phyloP scores from a whole-genome alignment of 495 filamentous ascomycete genomes.

The Aspergillus panamensis region DNA sequence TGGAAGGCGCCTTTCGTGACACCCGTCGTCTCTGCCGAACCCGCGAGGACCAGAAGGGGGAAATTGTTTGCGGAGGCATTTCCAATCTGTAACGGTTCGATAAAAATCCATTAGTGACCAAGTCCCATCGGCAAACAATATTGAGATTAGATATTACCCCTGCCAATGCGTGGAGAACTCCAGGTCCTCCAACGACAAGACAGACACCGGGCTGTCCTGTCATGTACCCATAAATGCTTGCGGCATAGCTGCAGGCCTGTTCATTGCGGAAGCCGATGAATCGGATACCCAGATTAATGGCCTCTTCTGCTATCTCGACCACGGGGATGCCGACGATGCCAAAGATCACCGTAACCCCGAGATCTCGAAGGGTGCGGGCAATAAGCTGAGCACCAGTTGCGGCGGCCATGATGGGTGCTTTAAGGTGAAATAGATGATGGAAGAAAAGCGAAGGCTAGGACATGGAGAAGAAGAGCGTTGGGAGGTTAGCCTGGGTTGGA shows the following conservation, averaged over 20 bases:
- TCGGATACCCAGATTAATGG: constrained; percentile 58
- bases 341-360: constrained; percentile 58
- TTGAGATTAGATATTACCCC: constrained; percentile 39
- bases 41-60: constrained; percentile 57
- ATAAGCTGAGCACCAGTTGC: constrained; percentile 56
- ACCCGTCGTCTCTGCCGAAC: constrained; percentile 53
- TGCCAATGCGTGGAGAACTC: constrained; percentile 60
- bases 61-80: constrained; percentile 57
- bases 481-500: neutral
- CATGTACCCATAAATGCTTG: constrained; percentile 62
- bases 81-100: constrained; percentile 38
- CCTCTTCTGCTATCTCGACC: constrained; percentile 62
- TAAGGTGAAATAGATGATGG: neutral
- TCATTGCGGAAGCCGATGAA: constrained; percentile 67
- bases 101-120: no score
- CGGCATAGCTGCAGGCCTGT: constrained; percentile 62
- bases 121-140: no score
- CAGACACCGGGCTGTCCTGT: constrained; percentile 60
- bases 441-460: neutral
- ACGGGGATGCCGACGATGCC: constrained; percentile 65
- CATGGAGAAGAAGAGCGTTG: neutral
- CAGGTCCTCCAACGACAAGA: constrained; percentile 63
- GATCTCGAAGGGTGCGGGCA: constrained; percentile 52
- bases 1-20: constrained; percentile 59
- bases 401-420: constrained; percentile 28